These are phyloP conservation scores for Diaporthe amygdali DNA, from an alignment of 2,329 filamentous ascomycete species.

Conservation along the genomic window DNA sequence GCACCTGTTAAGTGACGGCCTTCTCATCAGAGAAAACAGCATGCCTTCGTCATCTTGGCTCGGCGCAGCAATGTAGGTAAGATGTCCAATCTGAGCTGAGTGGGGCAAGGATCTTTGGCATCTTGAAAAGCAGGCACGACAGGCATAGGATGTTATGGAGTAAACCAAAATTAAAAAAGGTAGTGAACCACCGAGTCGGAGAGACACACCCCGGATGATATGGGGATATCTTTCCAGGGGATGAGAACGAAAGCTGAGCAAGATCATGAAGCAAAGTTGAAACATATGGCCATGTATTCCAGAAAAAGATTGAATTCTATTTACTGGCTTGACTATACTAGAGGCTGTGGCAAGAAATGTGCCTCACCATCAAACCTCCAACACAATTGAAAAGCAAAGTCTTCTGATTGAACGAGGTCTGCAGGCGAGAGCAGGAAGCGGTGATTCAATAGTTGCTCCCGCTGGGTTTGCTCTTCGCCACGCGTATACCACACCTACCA, in stretches of 20 bases:
- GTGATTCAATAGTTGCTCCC: conserved; percentile 49
- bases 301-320: neutral
- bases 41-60: neutral
- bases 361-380: conserved; percentile 86
- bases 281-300: no score
- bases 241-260: no score
- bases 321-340: neutral
- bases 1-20: neutral
- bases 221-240: neutral
- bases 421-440: conserved; percentile 71
- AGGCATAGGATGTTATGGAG: neutral
- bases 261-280: neutral
- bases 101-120: neutral
- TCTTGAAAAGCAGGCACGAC: no score
- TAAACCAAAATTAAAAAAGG: no score
- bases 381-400: conserved; percentile 59
- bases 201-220: no score
- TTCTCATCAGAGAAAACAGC: neutral
- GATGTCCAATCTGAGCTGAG: neutral
- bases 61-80: neutral
- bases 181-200: no score
- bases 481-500: conserved; percentile 90
- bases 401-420: conserved; percentile 72
- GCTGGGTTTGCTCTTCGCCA: conserved; percentile 78
- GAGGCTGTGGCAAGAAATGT: conserved; percentile 53